Evolutionary conservation across 225 moss, liverwort and hornwort species (phyloP).

Genomic region (Anthoceros angustus): DNA sequence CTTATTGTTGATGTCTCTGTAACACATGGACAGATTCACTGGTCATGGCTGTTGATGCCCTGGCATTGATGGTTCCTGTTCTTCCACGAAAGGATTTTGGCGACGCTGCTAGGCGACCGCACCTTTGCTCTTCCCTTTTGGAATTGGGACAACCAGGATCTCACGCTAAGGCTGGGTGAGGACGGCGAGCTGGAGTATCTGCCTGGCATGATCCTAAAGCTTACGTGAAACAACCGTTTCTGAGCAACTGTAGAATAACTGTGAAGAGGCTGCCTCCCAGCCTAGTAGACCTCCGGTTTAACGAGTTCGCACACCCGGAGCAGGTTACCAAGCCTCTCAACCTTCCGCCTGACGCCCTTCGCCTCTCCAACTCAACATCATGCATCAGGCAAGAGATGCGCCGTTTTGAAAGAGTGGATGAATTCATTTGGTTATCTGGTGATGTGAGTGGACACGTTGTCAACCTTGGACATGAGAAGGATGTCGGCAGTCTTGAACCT

Average conservation of each 20-base stretch:
- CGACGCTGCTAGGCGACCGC: not conserved
- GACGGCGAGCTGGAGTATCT: not conserved
- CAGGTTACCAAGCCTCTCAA: not conserved
- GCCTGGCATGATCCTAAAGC: not conserved
- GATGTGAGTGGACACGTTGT: not conserved
- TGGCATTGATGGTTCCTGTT: not conserved
- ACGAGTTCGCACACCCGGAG: not conserved
- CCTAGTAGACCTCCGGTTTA: not conserved
- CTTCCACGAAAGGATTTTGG: not conserved
- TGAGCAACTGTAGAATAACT: not conserved
- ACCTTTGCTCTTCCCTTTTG: not conserved
- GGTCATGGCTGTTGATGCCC: not conserved
- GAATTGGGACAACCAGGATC: not conserved
- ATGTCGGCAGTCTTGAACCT: too few relatives aligned
- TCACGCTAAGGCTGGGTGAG: not conserved
- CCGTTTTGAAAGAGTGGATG: too few relatives aligned
- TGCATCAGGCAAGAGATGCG: not conserved
- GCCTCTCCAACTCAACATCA: not conserved
- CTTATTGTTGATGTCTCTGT: not conserved
- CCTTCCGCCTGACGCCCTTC: not conserved
- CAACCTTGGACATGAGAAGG: not conserved
- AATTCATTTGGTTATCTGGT: too few relatives aligned
- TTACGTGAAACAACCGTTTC: not conserved
- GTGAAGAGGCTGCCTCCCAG: not conserved
- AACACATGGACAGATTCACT: not conserved